Percentiles rank a stretch among this genome's conserved stretches.
Conservation (phyloP, 2,329 filamentous ascomycete species). For the Alternaria metachromatica region DNA sequence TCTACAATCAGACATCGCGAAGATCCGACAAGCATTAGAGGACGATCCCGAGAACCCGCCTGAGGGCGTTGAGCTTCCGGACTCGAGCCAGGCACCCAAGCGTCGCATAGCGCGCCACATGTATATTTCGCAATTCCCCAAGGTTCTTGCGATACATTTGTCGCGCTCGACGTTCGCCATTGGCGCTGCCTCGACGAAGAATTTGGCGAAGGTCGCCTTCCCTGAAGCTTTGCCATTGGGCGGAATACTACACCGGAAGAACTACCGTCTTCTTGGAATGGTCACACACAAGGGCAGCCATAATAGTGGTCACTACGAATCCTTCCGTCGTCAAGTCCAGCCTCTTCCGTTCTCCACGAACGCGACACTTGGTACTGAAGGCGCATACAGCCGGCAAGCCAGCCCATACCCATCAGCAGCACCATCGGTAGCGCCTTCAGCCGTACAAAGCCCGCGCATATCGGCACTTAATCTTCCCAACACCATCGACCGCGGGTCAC, state of each 20-base stretch:
- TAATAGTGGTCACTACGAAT: conserved; percentile 96
- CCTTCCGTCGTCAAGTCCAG: conserved; percentile 85
- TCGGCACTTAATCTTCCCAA: conserved; percentile 41
- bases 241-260: conserved; percentile 75
- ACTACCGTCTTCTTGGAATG: conserved; percentile 83
- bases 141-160: conserved; percentile 88
- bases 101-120: conserved; percentile 87
- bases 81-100: conserved; percentile 76
- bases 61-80: conserved; percentile 75
- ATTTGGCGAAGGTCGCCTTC: conserved; percentile 91
- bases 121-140: conserved; percentile 85
- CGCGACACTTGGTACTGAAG: conserved; percentile 76
- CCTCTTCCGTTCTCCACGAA: conserved; percentile 82
- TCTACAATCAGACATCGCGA: conserved; percentile 66
- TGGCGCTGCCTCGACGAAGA: conserved; percentile 81
- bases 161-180: conserved; percentile 91
- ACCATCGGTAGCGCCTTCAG: conserved; percentile 45
- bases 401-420: conserved; percentile 56
- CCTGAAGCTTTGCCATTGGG: conserved; percentile 86
- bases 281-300: conserved; percentile 96
- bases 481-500: conserved; percentile 33
- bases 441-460: conserved; percentile 56
- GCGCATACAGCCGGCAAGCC: conserved; percentile 70
- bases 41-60: conserved; percentile 81
- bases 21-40: conserved; percentile 73